phyloP scores from a whole-genome alignment of 495 filamentous ascomycete species.

The Penicillium waksmanii region DNA sequence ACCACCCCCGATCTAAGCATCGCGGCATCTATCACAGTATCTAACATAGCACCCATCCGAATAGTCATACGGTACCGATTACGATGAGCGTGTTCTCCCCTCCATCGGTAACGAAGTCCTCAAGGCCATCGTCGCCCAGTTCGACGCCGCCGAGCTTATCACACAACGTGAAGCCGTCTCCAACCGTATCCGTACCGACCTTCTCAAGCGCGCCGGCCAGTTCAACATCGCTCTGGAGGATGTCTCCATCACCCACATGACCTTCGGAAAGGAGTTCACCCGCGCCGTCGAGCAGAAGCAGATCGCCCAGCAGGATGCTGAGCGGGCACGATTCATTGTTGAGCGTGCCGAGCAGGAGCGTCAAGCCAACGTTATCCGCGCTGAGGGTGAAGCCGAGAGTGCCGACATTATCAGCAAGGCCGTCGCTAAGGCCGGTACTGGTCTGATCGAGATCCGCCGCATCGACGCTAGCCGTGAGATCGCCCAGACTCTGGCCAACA shows the following conservation, averaged over 20 bases:
- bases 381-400: slow-evolving; percentile 95
- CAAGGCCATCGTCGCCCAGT: slow-evolving; percentile 98
- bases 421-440: slow-evolving; percentile 89
- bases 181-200: slow-evolving; percentile 91
- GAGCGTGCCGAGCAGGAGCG: slow-evolving; percentile 99
- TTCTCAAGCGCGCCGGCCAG: slow-evolving; percentile 92
- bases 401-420: slow-evolving; percentile 92
- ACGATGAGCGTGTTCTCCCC: slow-evolving; percentile 98
- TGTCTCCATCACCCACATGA: slow-evolving; percentile 99
- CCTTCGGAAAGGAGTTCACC: slow-evolving; percentile 99
- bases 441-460: slow-evolving; percentile 90
- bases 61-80: slow-evolving; percentile 85
- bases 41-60: neutral
- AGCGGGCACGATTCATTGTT: slow-evolving; percentile 96
- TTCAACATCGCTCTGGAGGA: slow-evolving; percentile 99
- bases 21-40: neutral
- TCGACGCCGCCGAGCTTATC: slow-evolving; percentile 99
- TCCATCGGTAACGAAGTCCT: slow-evolving; percentile 99
- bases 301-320: slow-evolving; percentile 98
- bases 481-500: slow-evolving; percentile 81
- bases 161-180: slow-evolving; percentile 97
- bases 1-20: neutral
- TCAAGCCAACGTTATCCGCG: slow-evolving; percentile 96
- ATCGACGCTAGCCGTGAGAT: slow-evolving; percentile 98
- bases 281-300: slow-evolving; percentile 99